Conservation (phyloP, 805 yeast species). For the Candida ipomoeae region DNA sequence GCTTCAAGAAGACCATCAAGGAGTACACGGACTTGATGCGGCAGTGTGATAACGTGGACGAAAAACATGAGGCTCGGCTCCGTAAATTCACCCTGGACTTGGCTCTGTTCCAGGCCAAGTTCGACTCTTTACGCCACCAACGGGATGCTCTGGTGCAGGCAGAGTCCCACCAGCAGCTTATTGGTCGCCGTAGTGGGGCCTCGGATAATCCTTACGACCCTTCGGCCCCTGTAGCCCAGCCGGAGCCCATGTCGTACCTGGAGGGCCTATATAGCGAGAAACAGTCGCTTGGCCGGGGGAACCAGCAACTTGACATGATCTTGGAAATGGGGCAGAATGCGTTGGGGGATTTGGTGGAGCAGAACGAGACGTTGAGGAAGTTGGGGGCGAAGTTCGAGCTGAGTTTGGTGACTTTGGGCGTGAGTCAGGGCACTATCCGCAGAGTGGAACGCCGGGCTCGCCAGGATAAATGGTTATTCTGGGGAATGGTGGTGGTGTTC, state of each 20-base stretch:
- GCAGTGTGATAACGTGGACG: constrained; percentile 54
- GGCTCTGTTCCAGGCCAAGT: constrained; percentile 44
- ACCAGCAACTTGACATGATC: constrained; percentile 82
- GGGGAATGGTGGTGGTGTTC: constrained; percentile 63
- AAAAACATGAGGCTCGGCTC: constrained; percentile 51
- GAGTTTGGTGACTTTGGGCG: constrained; percentile 76
- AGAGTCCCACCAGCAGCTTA: constrained; percentile 47
- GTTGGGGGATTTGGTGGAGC: constrained; percentile 80
- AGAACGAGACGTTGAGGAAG: constrained; percentile 63
- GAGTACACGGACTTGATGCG: constrained; percentile 58
- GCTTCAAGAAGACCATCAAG: constrained; percentile 69
- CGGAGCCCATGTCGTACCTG: constrained; percentile 36
- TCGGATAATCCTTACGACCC: constrained; percentile 50
- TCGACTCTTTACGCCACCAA: constrained; percentile 49
- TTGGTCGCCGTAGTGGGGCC: constrained; percentile 45
- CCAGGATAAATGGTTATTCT: constrained; percentile 84
- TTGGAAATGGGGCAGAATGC: constrained; percentile 86
- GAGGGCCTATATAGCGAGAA: constrained; percentile 72
- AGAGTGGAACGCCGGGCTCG: constrained; percentile 75
- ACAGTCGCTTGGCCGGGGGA: constrained; percentile 59
- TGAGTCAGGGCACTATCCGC: constrained; percentile 78
- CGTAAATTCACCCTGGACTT: constrained; percentile 50
- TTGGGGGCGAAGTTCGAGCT: constrained; percentile 63
- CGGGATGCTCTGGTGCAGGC: constrained; percentile 52
- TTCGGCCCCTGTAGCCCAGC: constrained; percentile 17